Evolutionary conservation across 2,329 filamentous ascomycete species (phyloP), one percentile per base, ranked within the genome.

Genomic region (Colletotrichum orchidophilum): DNA sequence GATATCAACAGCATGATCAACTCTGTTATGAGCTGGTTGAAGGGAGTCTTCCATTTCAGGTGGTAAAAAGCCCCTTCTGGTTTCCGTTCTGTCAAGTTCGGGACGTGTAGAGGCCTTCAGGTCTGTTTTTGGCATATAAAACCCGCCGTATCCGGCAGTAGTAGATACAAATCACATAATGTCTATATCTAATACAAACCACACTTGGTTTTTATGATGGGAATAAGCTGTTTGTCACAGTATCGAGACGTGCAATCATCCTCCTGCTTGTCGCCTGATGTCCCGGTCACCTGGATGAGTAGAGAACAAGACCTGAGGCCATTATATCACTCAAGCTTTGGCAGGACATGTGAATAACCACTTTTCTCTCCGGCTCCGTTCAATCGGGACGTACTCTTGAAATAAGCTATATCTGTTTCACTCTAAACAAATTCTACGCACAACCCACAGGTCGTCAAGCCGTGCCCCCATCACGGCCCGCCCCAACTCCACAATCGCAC

Each of bases 161-260:
- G 68, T 71, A 67, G 63, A 58, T 71, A 63, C 42, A 11, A 50
- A 35, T 26, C 39, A 62, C 26, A 54, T 71, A 71, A 71, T 63
- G 58, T 68, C 26, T 63, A 71, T 63, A 63, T 15, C 50, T 52
- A 68, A 50, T 13, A 9, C 4, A 31, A 21, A 18, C 5, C 2
- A 52, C 24, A 27, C n/a, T 29, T 24, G 27, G 2, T 18, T 9
- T 35, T 2, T 15, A 11, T 31, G 18, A 11, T 5, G 21, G 4
- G 9, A 1, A 5, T 8, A 42, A 18, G 15, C 39, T 18, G 15
- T 42, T 42, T 21, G 18, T 46, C 3, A 46, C 7, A 46, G 18
- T 46, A 1, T 3, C 7, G 11, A 8, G 9, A 6, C 12, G 6
- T 46, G 39, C 18, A 15, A n/a, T n/a, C 1, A n/a, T 46, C 18